phyloP scores from a whole-genome alignment of 768 basidiomycete genomes.

The Lentinula sp. region DNA sequence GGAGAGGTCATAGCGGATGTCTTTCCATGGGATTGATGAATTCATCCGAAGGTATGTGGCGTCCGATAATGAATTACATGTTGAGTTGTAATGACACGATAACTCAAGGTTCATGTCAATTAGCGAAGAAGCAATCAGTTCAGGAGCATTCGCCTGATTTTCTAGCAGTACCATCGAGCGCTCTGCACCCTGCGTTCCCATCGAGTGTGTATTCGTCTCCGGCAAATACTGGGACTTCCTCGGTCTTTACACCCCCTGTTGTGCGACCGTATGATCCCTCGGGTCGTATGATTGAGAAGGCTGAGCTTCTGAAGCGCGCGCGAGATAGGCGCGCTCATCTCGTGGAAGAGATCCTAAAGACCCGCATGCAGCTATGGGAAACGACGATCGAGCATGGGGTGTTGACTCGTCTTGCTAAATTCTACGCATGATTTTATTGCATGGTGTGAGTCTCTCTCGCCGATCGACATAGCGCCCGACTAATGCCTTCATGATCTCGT shows the following conservation, averaged over 20 bases:
- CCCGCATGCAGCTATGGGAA: slow-evolving; percentile 71
- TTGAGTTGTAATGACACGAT: slow-evolving; percentile 9
- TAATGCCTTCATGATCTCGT: too few species aligned
- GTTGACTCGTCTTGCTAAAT: slow-evolving; percentile 31
- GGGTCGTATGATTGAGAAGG: slow-evolving; percentile 22
- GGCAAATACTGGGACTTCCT: background rate
- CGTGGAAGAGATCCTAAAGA: slow-evolving; percentile 46
- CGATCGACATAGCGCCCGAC: too few species aligned
- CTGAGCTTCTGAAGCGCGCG: slow-evolving; percentile 46
- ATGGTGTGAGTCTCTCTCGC: background rate
- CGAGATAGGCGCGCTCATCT: slow-evolving; percentile 47
- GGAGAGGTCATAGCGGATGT: slow-evolving; percentile 8
- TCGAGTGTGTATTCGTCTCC: background rate
- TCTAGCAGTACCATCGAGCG: background rate
- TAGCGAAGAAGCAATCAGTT: background rate
- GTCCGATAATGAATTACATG: slow-evolving; percentile 13
- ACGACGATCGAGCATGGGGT: slow-evolving; percentile 46
- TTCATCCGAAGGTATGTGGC: slow-evolving; percentile 17
- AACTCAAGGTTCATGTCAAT: slow-evolving; percentile 9
- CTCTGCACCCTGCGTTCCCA: background rate
- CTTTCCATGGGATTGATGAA: slow-evolving; percentile 7
- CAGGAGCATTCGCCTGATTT: background rate
- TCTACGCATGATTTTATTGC: slow-evolving; percentile 9
- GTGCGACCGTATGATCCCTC: slow-evolving; percentile 9
- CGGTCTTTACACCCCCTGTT: slow-evolving; percentile 13